These are phyloP conservation scores for Jatropha podagrica DNA, from an alignment of 441 rosid genomes.

Conservation along the genomic window DNA sequence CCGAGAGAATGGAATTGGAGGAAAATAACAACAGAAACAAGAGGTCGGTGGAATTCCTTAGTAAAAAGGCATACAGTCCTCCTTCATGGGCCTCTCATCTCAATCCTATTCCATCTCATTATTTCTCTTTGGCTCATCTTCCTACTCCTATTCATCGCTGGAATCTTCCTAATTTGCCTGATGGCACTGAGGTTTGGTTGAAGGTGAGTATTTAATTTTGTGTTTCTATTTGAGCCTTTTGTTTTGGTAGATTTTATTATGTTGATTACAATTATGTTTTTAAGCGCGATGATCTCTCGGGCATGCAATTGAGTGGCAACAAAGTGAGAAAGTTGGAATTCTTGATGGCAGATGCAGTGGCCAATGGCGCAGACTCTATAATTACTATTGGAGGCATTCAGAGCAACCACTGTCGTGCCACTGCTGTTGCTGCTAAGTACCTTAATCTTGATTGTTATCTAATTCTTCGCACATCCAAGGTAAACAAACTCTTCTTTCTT, in stretches of 20 bases:
- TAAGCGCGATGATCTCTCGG: conserved; percentile 85
- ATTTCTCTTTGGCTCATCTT: conserved; percentile 72
- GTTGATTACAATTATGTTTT: conserved; percentile 3
- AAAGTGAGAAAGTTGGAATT: conserved; percentile 91
- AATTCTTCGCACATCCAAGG: conserved; percentile 89
- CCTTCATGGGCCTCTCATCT: conserved; percentile 91
- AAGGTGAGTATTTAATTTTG: conserved; percentile 44
- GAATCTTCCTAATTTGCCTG: conserved; percentile 84
- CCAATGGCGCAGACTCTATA: conserved; percentile 75
- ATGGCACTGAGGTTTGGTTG: conserved; percentile 72
- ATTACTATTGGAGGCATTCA: conserved; percentile 92
- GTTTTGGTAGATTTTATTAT: not conserved
- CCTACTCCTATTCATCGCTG: conserved; percentile 92
- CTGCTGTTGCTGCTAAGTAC: conserved; percentile 89
- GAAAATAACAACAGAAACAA: not conserved
- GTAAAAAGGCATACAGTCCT: conserved; percentile 55
- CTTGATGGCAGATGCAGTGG: conserved; percentile 83
- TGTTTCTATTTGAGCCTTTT: not conserved
- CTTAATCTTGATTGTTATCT: conserved; percentile 76
- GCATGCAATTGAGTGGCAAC: conserved; percentile 96
- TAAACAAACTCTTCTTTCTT: conserved; percentile 5
- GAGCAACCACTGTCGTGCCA: conserved; percentile 96
- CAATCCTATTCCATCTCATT: conserved; percentile 62
- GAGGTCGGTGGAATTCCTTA: conserved; percentile 46
- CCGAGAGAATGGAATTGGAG: conserved; percentile 12